These are phyloP conservation scores for Neoboletus subvelutipes DNA, from an alignment of 768 basidiomycete genomes.

Conservation along the genomic window DNA sequence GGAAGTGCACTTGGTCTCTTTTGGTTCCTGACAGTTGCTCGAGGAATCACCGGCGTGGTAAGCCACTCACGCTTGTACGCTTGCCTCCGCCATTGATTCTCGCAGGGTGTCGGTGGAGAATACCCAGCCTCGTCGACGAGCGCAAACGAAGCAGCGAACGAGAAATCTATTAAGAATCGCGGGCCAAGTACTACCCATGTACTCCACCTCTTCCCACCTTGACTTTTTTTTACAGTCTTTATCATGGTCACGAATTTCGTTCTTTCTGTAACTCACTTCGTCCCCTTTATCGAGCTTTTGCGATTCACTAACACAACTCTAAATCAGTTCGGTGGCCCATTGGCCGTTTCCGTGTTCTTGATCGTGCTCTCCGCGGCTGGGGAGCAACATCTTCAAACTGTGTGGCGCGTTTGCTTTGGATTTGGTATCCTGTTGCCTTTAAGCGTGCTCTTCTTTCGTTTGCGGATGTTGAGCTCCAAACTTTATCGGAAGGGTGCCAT, in stretches of 20 bases:
- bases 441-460: conserved; percentile 68
- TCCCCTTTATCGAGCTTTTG: background rate
- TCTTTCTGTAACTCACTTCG: conserved; percentile 45
- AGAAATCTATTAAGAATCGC: conserved; percentile 55
- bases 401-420: conserved; percentile 69
- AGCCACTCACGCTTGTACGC: conserved; percentile 17
- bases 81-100: conserved; percentile 3
- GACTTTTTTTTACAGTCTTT: conserved; percentile 44
- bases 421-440: conserved; percentile 62
- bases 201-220: background rate
- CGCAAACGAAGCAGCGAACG: conserved; percentile 73
- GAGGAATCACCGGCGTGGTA: conserved; percentile 69
- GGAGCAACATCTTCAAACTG: conserved; percentile 55
- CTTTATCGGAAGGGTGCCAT: conserved; percentile 66
- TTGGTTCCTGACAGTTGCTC: conserved; percentile 72
- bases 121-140: conserved; percentile 72
- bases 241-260: conserved; percentile 78
- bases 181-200: conserved; percentile 50
- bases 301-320: conserved; percentile 1
- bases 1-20: conserved; percentile 60
- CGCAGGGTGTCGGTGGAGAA: conserved; percentile 71
- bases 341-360: conserved; percentile 65
- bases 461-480: conserved; percentile 68
- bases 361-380: conserved; percentile 69
- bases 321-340: conserved; percentile 59